A percentile compares a stretch with the other conserved stretches of the same genome.
Evolutionary conservation across 306 rosid species (phyloP).

Genomic region (Parietaria judaica): DNA sequence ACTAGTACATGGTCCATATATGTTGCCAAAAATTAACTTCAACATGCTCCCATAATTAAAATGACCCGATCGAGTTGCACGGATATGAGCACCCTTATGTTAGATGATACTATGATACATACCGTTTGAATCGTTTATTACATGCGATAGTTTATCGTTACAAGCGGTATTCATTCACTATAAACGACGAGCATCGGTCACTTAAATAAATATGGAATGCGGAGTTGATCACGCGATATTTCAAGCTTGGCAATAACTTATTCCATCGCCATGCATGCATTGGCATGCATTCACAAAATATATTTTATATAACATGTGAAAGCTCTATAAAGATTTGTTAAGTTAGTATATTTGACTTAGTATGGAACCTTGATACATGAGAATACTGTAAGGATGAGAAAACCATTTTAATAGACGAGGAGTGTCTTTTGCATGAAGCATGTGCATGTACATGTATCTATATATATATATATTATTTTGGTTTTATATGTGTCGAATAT

Average conservation of each 20-base stretch:
- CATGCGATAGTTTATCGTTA: too few relatives aligned
- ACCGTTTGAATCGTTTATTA: too few relatives aligned
- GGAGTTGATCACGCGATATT: too few relatives aligned
- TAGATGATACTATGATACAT: too few relatives aligned
- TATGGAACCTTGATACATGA: too few relatives aligned
- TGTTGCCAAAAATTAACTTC: slow-evolving; percentile 23
- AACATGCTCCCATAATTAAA: slow-evolving; percentile 19
- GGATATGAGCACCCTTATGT: too few relatives aligned
- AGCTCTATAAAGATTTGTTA: background rate
- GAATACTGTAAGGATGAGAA: too few relatives aligned
- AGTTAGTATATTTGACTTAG: background rate
- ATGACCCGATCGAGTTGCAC: slow-evolving; percentile 22
- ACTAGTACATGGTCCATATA: slow-evolving; percentile 9
- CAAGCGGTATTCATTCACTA: too few relatives aligned
- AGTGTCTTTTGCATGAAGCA: background rate
- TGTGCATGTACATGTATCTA: background rate
- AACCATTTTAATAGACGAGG: background rate
- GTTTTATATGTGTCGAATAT: too few relatives aligned
- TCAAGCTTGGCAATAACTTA: slow-evolving; percentile 30
- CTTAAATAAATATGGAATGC: too few relatives aligned
- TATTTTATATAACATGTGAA: background rate
- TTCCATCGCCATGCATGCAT: too few relatives aligned
- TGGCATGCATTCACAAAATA: background rate
- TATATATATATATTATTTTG: background rate
- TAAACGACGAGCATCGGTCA: too few relatives aligned